Percentiles rank a stretch among this genome's conserved stretches.
Conservation (phyloP, 345 rosid species). For the Combretum micranthum region DNA sequence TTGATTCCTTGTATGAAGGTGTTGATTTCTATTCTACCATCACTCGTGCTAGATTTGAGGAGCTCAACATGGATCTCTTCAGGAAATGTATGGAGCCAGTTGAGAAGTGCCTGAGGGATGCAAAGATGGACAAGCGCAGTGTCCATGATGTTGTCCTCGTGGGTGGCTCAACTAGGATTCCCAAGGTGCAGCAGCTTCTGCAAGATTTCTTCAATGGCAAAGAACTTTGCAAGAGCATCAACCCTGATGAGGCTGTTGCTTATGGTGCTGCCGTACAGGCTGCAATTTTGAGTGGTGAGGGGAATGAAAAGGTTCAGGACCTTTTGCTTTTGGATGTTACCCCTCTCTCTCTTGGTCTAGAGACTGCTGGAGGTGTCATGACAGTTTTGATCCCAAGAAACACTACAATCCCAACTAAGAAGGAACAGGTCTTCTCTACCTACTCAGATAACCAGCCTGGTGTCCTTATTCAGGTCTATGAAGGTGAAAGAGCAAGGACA, state of each 20-base stretch:
- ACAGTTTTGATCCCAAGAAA: conserved; percentile 59
- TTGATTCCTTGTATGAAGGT: conserved; percentile 64
- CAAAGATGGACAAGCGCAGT: conserved; percentile 61
- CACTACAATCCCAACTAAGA: conserved; percentile 77
- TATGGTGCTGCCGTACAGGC: conserved; percentile 85
- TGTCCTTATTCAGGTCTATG: conserved; percentile 64
- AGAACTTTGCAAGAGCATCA: conserved; percentile 71
- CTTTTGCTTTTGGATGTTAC: conserved; percentile 59
- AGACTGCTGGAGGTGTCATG: conserved; percentile 76
- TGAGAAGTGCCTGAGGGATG: conserved; percentile 65
- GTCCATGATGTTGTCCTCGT: conserved; percentile 65
- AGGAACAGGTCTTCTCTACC: conserved; percentile 70
- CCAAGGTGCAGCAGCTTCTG: conserved; percentile 60
- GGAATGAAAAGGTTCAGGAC: conserved; percentile 77
- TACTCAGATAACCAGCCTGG: conserved; percentile 70
- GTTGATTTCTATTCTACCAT: conserved; percentile 60
- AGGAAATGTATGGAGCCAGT: conserved; percentile 75
- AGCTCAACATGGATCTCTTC: conserved; percentile 63
- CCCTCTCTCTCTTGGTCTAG: conserved; percentile 58
- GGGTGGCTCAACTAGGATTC: conserved; percentile 66
- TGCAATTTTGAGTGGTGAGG: conserved; percentile 71
- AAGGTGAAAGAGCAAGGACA: conserved; percentile 73
- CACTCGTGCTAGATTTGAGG: conserved; percentile 67
- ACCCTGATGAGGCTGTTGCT: conserved; percentile 79
- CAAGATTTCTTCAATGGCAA: conserved; percentile 66